Base-by-base conservation (phyloP, 768 basidiomycete species). In the Boletus tylopilopsis region DNA sequence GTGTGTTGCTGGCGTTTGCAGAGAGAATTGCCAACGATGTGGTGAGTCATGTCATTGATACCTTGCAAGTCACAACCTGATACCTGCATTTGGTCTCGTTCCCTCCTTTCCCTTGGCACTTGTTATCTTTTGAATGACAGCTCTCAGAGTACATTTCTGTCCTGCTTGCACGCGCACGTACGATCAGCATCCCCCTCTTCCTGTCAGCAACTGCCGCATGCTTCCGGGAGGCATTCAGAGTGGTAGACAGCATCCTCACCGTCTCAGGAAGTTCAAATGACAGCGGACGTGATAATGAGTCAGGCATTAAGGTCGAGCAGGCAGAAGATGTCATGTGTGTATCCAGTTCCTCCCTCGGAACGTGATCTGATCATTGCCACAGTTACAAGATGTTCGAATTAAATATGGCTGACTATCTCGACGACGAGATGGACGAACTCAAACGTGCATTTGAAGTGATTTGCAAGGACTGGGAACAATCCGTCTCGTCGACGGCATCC, bases 341-440 rank as follows among this genome's bases (percentile, higher is more conserved):
- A 44, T 51, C 22, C 30, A 35, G 30, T 43, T 27, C 9, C 25
- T 15, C 42, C 41, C 49, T 45, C 42, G 56, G 8, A 16, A 6
- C 6, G 6, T 8, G 10, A 33, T 46, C 25, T 11, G 18, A 40
- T 54, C n/a, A 55, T 37, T 13, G 16, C 18, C 48, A 21, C 58
- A 94, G 93, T 12, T 95, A 91, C 66, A 80, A 78, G 39, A 96
- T 97, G 92, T 98, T 97, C 58, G 94, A 98, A 67, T 74, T 79
- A 10, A 89, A 94, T 65, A 96, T 98, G 91, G 94, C 96, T 63
- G 94, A 97, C 61, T 98, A 98, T 60, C 84, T 98, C 3, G 88
- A 93, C 51, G 93, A 97, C 62, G 95, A 99, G 66, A 78, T 87
- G 6, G 94, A 96, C 49, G 79, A 77, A 50, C 76, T 91, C 42